Evolutionary conservation across 176 grass and related monocot species (phyloP).

Genomic region (Zoysia japonica): DNA sequence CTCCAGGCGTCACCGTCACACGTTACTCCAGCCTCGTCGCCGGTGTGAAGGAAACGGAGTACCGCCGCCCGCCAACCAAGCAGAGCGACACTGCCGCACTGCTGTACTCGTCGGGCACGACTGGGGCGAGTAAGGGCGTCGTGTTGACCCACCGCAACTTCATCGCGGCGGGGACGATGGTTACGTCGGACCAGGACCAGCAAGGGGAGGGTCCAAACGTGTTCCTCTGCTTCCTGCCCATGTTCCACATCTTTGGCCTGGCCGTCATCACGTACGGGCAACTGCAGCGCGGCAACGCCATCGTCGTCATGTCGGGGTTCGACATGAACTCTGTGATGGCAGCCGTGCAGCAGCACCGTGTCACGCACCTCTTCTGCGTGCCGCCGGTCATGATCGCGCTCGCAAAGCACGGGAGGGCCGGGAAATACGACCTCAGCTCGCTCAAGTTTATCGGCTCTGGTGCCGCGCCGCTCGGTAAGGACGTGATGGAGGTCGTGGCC

Average conservation of each 20-base stretch:
- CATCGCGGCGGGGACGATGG: conserved; percentile 54
- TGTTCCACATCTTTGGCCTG: conserved; percentile 97
- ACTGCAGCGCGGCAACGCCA: conserved; percentile 63
- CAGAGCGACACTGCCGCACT: conserved; percentile 71
- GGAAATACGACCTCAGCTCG: conserved; percentile 80
- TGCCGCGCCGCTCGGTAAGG: conserved; percentile 92
- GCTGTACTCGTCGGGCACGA: conserved; percentile 93
- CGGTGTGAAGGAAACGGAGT: conserved; percentile 31
- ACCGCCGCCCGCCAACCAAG: conserved; percentile 48
- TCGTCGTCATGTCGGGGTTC: conserved; percentile 76
- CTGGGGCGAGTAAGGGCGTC: conserved; percentile 90
- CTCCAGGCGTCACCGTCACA: conserved; percentile 31
- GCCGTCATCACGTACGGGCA: conserved; percentile 69
- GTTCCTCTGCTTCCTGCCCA: conserved; percentile 95
- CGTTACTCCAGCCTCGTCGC: conserved; percentile 62
- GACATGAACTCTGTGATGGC: conserved; percentile 60
- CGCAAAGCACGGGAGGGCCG: conserved; percentile 58
- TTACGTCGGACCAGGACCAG: conserved; percentile 67
- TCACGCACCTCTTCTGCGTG: conserved; percentile 79
- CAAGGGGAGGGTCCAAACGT: conserved; percentile 62
- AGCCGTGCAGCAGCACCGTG: conserved; percentile 52
- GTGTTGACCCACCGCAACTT: conserved; percentile 93
- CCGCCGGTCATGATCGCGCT: conserved; percentile 92
- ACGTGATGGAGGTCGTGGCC: conserved; percentile 82
- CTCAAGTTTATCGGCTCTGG: conserved; percentile 70